These are phyloP conservation scores for Ascochyta pisi DNA, from an alignment of 2,329 filamentous ascomycete species.

Conservation along the genomic window DNA sequence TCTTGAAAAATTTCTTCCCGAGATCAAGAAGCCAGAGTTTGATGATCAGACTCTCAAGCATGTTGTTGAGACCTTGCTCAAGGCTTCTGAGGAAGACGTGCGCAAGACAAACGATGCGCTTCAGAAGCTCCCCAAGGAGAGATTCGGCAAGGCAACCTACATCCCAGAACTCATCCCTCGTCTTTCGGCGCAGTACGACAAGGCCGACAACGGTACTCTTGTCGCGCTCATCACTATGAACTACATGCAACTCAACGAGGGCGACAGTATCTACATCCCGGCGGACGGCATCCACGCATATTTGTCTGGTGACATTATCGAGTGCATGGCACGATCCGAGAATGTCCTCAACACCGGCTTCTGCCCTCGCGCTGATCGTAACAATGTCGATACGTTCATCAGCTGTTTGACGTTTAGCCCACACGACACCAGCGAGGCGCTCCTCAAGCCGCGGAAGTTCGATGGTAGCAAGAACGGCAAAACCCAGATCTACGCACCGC, in stretches of 20 bases:
- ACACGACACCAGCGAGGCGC: conserved; percentile 63
- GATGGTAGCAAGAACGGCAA: conserved; percentile 63
- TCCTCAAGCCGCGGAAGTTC: conserved; percentile 59
- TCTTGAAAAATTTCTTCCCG: conserved; percentile 62
- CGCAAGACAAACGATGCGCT: conserved; percentile 62
- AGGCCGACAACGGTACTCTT: conserved; percentile 69
- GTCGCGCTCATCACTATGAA: conserved; percentile 79
- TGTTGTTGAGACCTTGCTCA: conserved; percentile 63
- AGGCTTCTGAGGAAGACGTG: conserved; percentile 61
- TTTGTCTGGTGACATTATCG: conserved; percentile 74
- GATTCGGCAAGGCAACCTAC: conserved; percentile 62
- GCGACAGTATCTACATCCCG: conserved; percentile 73
- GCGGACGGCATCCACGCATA: conserved; percentile 79
- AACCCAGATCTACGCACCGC: conserved; percentile 69
- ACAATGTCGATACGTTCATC: conserved; percentile 69
- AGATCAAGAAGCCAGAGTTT: conserved; percentile 54
- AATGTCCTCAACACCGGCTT: conserved; percentile 79
- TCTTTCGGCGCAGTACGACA: conserved; percentile 68
- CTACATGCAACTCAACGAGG: conserved; percentile 69
- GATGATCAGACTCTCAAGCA: conserved; percentile 65
- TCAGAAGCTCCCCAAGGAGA: conserved; percentile 54
- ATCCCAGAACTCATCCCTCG: conserved; percentile 70
- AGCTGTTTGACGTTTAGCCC: conserved; percentile 69
- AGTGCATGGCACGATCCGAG: conserved; percentile 79
- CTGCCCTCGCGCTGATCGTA: conserved; percentile 70